Percentiles rank a stretch among this genome's conserved stretches.
Conservation (phyloP, 345 rosid genomes). For the Turritis glabra region DNA sequence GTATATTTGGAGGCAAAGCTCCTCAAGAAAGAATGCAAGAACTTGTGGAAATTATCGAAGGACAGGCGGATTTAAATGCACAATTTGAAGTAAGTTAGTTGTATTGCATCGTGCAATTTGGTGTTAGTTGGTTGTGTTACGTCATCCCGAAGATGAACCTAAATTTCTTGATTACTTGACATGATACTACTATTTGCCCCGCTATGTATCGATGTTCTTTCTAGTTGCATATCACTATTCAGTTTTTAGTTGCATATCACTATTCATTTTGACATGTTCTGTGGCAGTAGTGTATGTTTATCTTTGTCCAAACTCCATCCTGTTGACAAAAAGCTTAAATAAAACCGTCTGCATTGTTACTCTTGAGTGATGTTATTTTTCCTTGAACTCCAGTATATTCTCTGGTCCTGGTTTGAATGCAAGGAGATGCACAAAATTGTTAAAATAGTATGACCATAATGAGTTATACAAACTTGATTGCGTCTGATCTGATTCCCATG, state of each 20-base stretch:
- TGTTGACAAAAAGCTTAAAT: background rate
- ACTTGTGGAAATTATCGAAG: conserved; percentile 85
- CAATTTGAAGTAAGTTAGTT: conserved; percentile 71
- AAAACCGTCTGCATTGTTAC: background rate
- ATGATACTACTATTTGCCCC: background rate
- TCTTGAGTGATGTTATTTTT: conserved; percentile 1
- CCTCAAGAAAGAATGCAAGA: conserved; percentile 94
- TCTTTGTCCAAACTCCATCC: background rate
- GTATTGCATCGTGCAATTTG: conserved; percentile 39
- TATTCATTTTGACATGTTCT: background rate
- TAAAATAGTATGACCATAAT: background rate
- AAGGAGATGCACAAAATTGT: background rate
- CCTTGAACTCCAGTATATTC: background rate
- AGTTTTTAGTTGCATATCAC: background rate
- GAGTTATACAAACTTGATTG: background rate
- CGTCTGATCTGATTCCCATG: background rate
- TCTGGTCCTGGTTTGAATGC: background rate
- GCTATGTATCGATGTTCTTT: background rate
- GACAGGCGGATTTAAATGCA: conserved; percentile 94
- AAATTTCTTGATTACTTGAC: conserved; percentile 2
- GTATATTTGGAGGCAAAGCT: conserved; percentile 92
- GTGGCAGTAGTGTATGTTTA: conserved; percentile 1
- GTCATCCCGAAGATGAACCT: background rate
- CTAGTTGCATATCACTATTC: background rate
- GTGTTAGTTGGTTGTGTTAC: conserved; percentile 43